Conservation (phyloP, 495 filamentous ascomycete genomes). For the Tuber microsphaerosporum region DNA sequence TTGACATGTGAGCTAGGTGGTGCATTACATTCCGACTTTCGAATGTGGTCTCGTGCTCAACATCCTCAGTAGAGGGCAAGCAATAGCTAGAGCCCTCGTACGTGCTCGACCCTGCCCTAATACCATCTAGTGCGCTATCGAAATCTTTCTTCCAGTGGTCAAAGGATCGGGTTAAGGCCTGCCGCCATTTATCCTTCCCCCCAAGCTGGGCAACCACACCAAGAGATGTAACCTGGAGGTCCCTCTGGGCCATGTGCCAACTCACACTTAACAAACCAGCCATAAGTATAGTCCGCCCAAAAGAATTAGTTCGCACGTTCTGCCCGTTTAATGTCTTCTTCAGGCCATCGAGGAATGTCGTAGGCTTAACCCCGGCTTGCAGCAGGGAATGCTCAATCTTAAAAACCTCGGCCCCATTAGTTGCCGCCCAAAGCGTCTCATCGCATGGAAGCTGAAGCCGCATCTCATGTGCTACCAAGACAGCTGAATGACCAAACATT, state of each 20-base stretch:
- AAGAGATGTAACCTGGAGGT: conserved; percentile 86
- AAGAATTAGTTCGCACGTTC: conserved; percentile 83
- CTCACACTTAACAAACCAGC: conserved; percentile 85
- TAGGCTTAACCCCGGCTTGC: conserved; percentile 75
- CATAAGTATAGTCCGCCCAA: conserved; percentile 94
- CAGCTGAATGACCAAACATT: conserved; percentile 96
- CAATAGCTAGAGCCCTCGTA: conserved; percentile 36
- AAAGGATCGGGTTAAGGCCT: conserved; percentile 77
- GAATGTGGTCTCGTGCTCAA: conserved; percentile 71
- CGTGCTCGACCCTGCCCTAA: conserved; percentile 38
- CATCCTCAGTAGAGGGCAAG: conserved; percentile 40
- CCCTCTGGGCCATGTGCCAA: conserved; percentile 97
- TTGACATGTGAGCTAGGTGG: conserved; percentile 92
- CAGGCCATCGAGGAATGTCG: conserved; percentile 83
- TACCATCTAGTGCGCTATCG: conserved; percentile 66
- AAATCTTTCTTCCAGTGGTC: conserved; percentile 94
- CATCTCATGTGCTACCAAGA: conserved; percentile 96
- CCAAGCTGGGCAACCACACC: conserved; percentile 70
- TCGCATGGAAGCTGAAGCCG: conserved; percentile 87
- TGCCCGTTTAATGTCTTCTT: conserved; percentile 84
- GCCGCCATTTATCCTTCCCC: conserved; percentile 86
- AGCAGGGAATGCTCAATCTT: conserved; percentile 75
- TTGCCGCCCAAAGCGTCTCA: conserved; percentile 87
- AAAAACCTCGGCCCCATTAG: conserved; percentile 78
- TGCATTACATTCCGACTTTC: conserved; percentile 84